phyloP scores from a whole-genome alignment of 257 asterid genomes.

The Coffea canephora region DNA sequence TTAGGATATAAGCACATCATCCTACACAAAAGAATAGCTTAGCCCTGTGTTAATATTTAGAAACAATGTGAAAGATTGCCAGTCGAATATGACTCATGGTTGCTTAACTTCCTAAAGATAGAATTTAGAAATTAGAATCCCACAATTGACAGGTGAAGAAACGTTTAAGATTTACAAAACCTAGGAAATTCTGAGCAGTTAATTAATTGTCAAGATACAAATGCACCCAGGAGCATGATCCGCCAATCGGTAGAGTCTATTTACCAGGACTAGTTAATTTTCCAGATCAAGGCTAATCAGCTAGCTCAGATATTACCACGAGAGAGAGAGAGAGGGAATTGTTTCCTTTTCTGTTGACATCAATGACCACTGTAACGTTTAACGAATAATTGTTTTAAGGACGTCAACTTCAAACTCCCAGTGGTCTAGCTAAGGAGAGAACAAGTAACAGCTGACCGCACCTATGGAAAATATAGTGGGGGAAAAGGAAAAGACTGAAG shows the following conservation, averaged over 20 bases:
- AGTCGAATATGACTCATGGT: no score
- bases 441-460: neutral
- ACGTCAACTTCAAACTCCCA: neutral
- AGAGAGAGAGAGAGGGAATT: no score
- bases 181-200: neutral
- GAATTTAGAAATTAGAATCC: neutral
- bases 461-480: neutral
- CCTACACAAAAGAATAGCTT: no score
- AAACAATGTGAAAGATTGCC: no score
- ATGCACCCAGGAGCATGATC: neutral
- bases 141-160: neutral
- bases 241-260: neutral
- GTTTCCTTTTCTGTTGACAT: neutral
- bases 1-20: no score
- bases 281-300: neutral
- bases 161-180: neutral
- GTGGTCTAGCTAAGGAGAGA: neutral
- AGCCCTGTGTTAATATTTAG: no score
- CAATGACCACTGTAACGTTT: neutral
- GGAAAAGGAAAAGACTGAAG: neutral
- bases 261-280: neutral
- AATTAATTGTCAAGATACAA: neutral
- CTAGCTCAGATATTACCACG: neutral
- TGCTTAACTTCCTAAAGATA: neutral
- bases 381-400: neutral